Evolutionary conservation across 805 yeast species (phyloP).

Genomic region (Candida dajiaensis): DNA sequence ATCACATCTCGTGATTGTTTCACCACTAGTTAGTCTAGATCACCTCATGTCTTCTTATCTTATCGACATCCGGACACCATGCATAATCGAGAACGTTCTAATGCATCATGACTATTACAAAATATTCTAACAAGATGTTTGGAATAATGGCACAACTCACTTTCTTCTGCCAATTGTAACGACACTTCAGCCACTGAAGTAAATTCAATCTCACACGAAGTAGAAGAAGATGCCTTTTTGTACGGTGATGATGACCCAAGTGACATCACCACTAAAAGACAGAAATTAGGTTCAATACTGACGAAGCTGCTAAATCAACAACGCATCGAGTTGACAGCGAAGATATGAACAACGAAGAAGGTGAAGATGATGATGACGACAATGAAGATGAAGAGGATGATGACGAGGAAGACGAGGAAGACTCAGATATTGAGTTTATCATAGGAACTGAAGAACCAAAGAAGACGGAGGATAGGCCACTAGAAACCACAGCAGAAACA

Average conservation of each 20-base stretch:
- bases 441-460: constrained; percentile 41
- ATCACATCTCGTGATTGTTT: too few species aligned
- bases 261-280: constrained; percentile 5
- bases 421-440: constrained; percentile 78
- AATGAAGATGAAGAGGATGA: constrained; percentile 40
- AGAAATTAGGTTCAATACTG: constrained; percentile 29
- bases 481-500: constrained; percentile 7
- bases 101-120: too few species aligned
- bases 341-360: constrained; percentile 3
- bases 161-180: neutral
- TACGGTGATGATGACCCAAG: constrained; percentile 19
- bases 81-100: too few species aligned
- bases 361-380: constrained; percentile 24
- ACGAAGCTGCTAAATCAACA: constrained; percentile 27
- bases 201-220: constrained; percentile 28
- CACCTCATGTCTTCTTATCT: too few species aligned
- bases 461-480: constrained; percentile 10
- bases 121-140: too few species aligned
- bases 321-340: constrained; percentile 10
- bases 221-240: constrained; percentile 61
- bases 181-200: neutral
- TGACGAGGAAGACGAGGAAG: constrained; percentile 42
- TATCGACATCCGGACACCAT: too few species aligned
- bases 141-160: neutral
- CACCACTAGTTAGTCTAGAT: too few species aligned